Base-by-base conservation (phyloP, 1,284 basidiomycete species). In the Puccinia novopanici region DNA sequence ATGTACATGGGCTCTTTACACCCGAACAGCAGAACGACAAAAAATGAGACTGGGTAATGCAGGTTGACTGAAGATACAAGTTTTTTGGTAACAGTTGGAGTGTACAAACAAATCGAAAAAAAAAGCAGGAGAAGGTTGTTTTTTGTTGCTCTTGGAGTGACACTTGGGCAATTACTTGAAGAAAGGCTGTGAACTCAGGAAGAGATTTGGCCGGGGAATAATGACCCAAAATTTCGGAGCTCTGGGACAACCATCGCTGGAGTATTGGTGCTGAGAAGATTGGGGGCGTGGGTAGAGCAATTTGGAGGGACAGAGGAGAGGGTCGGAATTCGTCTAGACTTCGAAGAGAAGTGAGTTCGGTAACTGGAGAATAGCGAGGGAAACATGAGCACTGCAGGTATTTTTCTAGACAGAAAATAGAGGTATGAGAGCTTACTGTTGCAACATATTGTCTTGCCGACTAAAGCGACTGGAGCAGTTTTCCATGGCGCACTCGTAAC, bases 361-460 rank as follows among this genome's bases (percentile, higher is more conserved):
- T 82, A 82, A 68, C 82, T 82, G 55, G 9, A 48, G 8, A 52
- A 55, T 2, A 65, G 2, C 30, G 37, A 45, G 19, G 72, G 37
- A 61, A 61, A 48, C 13, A 42, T 50, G 40, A 15, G 17, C n/a
- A 12, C 15, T 22, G 4, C 6, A 27, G 12, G 34, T 27, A 40
- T 75, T 9, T 30, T 45, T n/a, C 24, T 37, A 57, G 24, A 13
- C 4, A 4, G 12, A 40, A 0, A 24, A n/a, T 37, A 19, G 13
- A 45, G 6, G 40, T 76, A 57, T 13, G 45, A 8, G 45, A 45
- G 45, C 82, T 81, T 45, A 82, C 82, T 82, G 82, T 70, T 82
- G 82, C 59, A 82, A 80, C 82, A 82, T 82, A 30, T 82, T 82
- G 50, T 82, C 82, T 24, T 82, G 82, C 22, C 82, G 42, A 55